phyloP scores from a whole-genome alignment of 345 rosid genomes.

The Laguncularia racemosa region DNA sequence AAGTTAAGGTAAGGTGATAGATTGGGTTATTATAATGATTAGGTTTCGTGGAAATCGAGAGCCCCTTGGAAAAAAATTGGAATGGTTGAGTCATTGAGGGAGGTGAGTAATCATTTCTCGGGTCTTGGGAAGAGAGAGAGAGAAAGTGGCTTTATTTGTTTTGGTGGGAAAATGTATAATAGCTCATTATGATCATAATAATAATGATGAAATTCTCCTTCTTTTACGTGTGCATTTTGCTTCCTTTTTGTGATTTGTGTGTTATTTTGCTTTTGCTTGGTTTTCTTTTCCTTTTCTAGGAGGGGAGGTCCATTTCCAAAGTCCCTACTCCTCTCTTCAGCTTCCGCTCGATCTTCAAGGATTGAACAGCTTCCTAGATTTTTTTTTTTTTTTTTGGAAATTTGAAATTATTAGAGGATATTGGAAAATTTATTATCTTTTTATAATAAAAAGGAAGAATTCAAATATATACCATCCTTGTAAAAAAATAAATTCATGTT shows the following conservation, averaged over 20 bases:
- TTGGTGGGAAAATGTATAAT: constrained; percentile 12
- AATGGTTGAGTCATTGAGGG: constrained; percentile 4
- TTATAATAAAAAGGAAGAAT: no score
- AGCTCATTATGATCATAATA: constrained; percentile 14
- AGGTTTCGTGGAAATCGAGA: constrained; percentile 26
- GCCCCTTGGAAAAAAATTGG: not conserved
- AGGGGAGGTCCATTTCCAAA: no score
- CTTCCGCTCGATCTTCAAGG: no score
- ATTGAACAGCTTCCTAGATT: no score
- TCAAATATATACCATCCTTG: no score
- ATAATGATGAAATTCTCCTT: constrained; percentile 18
- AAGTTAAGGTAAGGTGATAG: constrained; percentile 11
- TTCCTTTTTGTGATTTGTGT: no score
- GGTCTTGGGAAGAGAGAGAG: constrained; percentile 30
- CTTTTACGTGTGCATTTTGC: constrained; percentile 28
- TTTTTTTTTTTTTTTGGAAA: no score
- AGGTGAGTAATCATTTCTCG: constrained; percentile 38
- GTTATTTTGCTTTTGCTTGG: not conserved
- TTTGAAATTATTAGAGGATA: no score
- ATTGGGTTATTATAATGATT: constrained; percentile 24
- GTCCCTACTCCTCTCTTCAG: no score
- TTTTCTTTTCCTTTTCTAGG: not conserved
- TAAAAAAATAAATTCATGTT: no score
- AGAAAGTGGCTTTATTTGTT: not conserved
- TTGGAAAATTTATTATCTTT: no score